These are phyloP conservation scores for Ophiostoma ulmi DNA, from an alignment of 2,329 filamentous ascomycete genomes.

Conservation along the genomic window DNA sequence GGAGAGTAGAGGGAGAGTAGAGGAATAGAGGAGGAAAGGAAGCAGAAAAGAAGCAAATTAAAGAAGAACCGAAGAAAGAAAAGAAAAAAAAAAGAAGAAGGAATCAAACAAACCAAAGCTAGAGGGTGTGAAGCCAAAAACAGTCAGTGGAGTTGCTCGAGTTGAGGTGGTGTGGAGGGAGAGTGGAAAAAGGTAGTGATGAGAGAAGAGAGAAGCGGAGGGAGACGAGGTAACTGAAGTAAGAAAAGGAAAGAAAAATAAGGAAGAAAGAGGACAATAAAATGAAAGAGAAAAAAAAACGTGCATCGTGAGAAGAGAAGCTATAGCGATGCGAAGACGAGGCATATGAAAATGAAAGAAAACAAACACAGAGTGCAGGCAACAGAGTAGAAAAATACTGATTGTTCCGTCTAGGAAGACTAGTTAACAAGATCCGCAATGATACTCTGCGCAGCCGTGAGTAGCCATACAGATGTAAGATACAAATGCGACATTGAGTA, in stretches of 20 bases:
- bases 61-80: background rate
- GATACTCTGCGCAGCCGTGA: no score
- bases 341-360: no score
- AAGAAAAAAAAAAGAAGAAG: background rate
- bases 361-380: no score
- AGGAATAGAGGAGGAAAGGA: background rate
- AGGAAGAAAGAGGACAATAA: background rate
- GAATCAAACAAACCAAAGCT: background rate
- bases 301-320: background rate
- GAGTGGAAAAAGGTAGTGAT: background rate
- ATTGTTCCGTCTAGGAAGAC: no score
- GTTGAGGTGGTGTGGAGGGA: conserved; percentile 9
- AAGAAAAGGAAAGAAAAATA: background rate
- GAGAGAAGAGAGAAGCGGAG: background rate
- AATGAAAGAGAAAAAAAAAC: background rate
- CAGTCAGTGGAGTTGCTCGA: background rate
- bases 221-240: background rate
- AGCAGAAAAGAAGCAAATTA: background rate
- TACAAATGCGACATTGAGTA: background rate
- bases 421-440: no score
- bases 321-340: no score
- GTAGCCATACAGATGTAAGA: background rate
- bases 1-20: background rate
- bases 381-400: no score
- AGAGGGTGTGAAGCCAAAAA: background rate